These are phyloP conservation scores for Stagonosporopsis cucurbitacearum DNA, from an alignment of 2,329 filamentous ascomycete genomes.

Conservation along the genomic window DNA sequence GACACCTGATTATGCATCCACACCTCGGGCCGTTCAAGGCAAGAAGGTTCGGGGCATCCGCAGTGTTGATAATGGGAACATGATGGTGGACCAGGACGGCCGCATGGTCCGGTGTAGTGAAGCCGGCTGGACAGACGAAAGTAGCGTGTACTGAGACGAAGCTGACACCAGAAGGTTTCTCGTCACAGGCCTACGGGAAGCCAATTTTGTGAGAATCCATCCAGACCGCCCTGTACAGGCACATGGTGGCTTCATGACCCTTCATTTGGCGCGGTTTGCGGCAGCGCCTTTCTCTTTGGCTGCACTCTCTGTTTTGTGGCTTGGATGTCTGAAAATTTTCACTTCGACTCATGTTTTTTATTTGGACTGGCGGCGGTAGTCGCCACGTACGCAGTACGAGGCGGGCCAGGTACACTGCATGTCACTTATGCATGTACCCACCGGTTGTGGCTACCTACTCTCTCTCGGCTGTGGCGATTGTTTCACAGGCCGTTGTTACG, in stretches of 20 bases:
- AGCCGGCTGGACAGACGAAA: slow-evolving; percentile 61
- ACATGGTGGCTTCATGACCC: neutral
- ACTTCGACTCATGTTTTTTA: slow-evolving; percentile 22
- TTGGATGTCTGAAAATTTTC: slow-evolving; percentile 20
- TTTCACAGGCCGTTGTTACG: neutral
- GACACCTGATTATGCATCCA: slow-evolving; percentile 46
- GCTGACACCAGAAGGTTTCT: neutral
- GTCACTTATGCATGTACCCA: slow-evolving; percentile 11
- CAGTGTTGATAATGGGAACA: slow-evolving; percentile 52
- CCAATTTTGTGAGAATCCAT: neutral
- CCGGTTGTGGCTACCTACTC: neutral
- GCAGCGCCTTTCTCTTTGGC: slow-evolving; percentile 10
- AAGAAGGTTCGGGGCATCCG: slow-evolving; percentile 54
- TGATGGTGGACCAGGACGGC: slow-evolving; percentile 51
- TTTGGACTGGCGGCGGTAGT: slow-evolving; percentile 33
- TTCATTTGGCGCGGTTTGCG: slow-evolving; percentile 1
- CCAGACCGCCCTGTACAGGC: neutral
- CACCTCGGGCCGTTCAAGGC: slow-evolving; percentile 42
- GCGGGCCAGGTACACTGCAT: slow-evolving; percentile 16
- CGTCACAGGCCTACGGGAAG: neutral
- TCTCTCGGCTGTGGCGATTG: neutral
- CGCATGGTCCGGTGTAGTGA: slow-evolving; percentile 58
- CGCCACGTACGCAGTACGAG: slow-evolving; percentile 38
- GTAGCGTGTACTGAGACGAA: slow-evolving; percentile 40
- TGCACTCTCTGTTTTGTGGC: slow-evolving; percentile 9